phyloP scores from a whole-genome alignment of 2,329 filamentous ascomycete species.

The Colletotrichum liriopes region DNA sequence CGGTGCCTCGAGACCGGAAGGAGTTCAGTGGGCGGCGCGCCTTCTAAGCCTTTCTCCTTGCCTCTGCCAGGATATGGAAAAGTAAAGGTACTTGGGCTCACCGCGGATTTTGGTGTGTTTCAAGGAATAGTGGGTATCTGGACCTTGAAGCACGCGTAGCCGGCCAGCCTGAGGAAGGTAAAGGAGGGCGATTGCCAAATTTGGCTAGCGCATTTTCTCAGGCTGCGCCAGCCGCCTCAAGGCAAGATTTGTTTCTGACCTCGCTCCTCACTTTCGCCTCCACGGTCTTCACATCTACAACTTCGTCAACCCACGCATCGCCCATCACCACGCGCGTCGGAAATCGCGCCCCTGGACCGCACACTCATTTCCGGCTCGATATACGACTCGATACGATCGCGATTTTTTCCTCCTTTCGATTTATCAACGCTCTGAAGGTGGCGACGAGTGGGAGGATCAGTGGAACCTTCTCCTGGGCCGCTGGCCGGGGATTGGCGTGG shows the following conservation, averaged over 20 bases:
- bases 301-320: constrained; percentile 48
- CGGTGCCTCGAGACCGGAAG: not conserved
- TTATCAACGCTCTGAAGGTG: constrained; percentile 52
- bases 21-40: not conserved
- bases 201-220: constrained; percentile 52
- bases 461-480: constrained; percentile 64
- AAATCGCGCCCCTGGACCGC: constrained; percentile 58
- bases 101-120: constrained; percentile 22
- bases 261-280: constrained; percentile 56
- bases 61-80: not conserved
- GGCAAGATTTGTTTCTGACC: constrained; percentile 62
- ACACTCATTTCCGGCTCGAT: constrained; percentile 52
- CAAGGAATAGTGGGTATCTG: constrained; percentile 24
- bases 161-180: constrained; percentile 46
- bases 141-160: constrained; percentile 23
- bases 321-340: constrained; percentile 69
- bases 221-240: constrained; percentile 56
- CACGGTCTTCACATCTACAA: constrained; percentile 54
- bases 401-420: constrained; percentile 51
- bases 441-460: constrained; percentile 63
- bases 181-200: constrained; percentile 46
- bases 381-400: constrained; percentile 54
- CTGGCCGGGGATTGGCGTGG: constrained; percentile 61
- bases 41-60: not conserved
- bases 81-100: constrained; percentile 12